Conservation (phyloP, 257 asterid species). For the Marsdenia floribunda region DNA sequence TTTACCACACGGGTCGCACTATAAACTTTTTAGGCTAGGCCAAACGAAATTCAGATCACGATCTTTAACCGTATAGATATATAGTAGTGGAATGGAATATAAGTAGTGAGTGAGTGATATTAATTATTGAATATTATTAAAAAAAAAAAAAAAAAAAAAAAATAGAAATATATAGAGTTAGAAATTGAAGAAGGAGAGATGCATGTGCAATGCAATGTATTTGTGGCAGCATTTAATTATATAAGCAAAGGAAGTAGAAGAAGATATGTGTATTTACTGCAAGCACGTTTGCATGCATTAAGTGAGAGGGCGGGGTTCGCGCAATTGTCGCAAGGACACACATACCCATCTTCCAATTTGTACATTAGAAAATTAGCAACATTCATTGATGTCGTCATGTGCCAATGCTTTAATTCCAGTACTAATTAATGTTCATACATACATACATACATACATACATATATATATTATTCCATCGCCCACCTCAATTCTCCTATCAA, state of each 20-base stretch:
- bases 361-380: slow-evolving; percentile 5
- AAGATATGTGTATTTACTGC: slow-evolving; percentile 47
- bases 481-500: too few species aligned
- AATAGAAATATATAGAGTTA: neutral
- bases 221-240: slow-evolving; percentile 32
- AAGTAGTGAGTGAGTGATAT: too few species aligned
- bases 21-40: too few species aligned
- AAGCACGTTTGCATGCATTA: slow-evolving; percentile 69
- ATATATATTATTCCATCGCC: too few species aligned
- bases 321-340: slow-evolving; percentile 53
- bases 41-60: too few species aligned
- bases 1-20: too few species aligned
- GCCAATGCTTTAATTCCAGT: neutral
- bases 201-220: slow-evolving; percentile 23
- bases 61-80: too few species aligned
- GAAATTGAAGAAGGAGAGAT: slow-evolving; percentile 24
- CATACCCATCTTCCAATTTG: slow-evolving; percentile 22
- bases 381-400: slow-evolving; percentile 36
- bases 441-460: too few species aligned
- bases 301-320: slow-evolving; percentile 44
- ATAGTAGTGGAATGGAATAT: too few species aligned
- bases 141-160: neutral
- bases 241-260: neutral
- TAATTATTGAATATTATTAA: neutral
- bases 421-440: neutral